Conservation (phyloP, 306 rosid species). For the Sicyos edulis region DNA sequence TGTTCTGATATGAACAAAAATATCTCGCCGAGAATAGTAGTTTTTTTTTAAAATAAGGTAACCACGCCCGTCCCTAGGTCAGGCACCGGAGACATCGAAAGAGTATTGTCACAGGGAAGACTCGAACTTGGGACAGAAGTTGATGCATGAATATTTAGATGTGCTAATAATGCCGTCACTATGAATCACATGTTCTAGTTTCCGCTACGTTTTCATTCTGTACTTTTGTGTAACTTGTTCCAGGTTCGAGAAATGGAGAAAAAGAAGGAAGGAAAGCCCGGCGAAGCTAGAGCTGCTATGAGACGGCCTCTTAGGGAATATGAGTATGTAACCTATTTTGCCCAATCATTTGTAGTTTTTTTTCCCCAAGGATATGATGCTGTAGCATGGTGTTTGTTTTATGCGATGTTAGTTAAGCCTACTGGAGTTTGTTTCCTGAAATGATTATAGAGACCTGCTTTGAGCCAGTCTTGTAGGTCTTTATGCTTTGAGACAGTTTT, state of each 20-base stretch:
- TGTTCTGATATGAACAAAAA: not conserved
- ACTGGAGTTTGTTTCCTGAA: constrained; percentile 42
- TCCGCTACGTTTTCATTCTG: not conserved
- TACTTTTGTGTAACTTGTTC: constrained; percentile 23
- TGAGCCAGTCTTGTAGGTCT: constrained; percentile 77
- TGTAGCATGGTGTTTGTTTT: not conserved
- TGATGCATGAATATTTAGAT: not conserved
- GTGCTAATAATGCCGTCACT: not conserved
- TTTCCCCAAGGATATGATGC: not conserved
- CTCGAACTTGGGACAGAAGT: no score
- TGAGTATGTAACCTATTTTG: constrained; percentile 39
- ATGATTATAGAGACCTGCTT: constrained; percentile 51
- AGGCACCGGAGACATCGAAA: no score
- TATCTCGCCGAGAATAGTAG: no score
- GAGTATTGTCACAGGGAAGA: no score
- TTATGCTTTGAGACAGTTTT: constrained; percentile 22
- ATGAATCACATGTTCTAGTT: not conserved
- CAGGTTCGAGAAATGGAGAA: constrained; percentile 96
- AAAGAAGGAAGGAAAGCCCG: constrained; percentile 96
- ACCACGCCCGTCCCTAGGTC: no score
- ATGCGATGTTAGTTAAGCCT: constrained; percentile 31
- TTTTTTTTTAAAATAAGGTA: no score
- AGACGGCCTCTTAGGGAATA: constrained; percentile 89
- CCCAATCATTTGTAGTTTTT: not conserved
- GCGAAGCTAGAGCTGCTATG: constrained; percentile 86